A percentile compares a stretch with the other conserved stretches of the same genome.
These are phyloP conservation scores for Puya raimondii DNA, from an alignment of 176 grass and related monocot species.

Conservation along the genomic window DNA sequence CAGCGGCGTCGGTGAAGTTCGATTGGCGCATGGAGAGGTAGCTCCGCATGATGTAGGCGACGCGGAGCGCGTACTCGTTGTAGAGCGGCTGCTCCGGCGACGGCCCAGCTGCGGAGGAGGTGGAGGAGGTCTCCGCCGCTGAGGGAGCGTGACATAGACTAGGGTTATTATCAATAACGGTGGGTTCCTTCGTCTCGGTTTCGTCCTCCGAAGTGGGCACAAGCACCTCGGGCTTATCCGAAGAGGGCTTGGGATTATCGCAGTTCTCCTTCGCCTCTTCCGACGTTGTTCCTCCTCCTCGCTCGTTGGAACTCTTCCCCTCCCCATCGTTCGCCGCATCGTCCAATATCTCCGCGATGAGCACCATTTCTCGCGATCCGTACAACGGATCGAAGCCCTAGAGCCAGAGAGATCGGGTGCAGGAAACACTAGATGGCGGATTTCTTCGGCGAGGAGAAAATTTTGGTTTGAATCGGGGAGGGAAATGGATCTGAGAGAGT, in stretches of 20 bases:
- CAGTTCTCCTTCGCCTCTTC: neutral
- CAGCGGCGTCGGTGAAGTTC: constrained; percentile 2
- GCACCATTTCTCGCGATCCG: neutral
- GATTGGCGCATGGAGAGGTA: constrained; percentile 24
- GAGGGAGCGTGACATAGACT: neutral
- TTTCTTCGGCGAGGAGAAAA: neutral
- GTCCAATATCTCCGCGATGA: neutral
- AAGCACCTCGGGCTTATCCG: neutral
- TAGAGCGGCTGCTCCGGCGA: constrained; percentile 14
- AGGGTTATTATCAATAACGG: constrained; percentile 11
- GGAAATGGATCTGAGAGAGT: neutral
- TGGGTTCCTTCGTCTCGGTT: neutral
- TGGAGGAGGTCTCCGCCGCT: constrained; percentile 12
- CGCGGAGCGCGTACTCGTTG: constrained; percentile 20
- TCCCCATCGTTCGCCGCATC: neutral
- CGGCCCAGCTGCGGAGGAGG: constrained; percentile 10
- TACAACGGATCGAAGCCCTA: neutral
- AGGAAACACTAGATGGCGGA: neutral
- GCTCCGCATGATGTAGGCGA: constrained; percentile 33
- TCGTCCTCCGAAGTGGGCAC: neutral
- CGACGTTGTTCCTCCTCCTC: neutral
- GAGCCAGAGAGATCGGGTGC: neutral
- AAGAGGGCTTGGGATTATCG: neutral
- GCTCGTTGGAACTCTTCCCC: neutral
- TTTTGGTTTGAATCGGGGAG: neutral